A percentile compares a stretch with the other conserved stretches of the same genome.
These are phyloP conservation scores for Alternaria consortialis DNA, from an alignment of 2,329 filamentous ascomycete species.

Conservation along the genomic window DNA sequence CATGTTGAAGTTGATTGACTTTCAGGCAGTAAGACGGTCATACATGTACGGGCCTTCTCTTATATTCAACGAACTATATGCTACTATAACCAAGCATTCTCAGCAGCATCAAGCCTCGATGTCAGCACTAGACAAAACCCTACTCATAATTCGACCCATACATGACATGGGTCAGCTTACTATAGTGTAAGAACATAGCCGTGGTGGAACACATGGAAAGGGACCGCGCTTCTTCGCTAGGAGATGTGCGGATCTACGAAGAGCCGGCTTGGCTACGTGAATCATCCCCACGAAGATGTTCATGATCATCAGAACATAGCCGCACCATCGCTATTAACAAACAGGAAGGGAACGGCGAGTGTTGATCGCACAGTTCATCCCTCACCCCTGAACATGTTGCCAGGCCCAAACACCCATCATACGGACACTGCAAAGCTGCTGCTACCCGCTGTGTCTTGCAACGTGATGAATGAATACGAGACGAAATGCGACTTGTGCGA, in stretches of 20 bases:
- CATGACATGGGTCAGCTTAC: neutral
- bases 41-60: slow-evolving; percentile 1
- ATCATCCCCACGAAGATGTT: slow-evolving; percentile 1
- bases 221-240: slow-evolving; percentile 4
- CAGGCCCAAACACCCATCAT: slow-evolving; percentile 1
- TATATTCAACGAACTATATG: neutral
- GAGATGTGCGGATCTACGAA: neutral
- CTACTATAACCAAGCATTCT: neutral
- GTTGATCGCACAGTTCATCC: slow-evolving; percentile 10
- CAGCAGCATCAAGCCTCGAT: neutral
- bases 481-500: slow-evolving; percentile 20
- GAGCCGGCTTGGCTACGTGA: neutral
- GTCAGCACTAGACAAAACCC: neutral
- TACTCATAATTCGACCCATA: neutral
- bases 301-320: slow-evolving; percentile 8
- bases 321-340: slow-evolving; percentile 5
- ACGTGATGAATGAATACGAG: slow-evolving; percentile 16
- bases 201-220: neutral
- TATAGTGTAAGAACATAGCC: neutral
- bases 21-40: neutral
- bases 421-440: slow-evolving; percentile 9
- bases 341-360: slow-evolving; percentile 2
- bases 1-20: neutral
- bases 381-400: slow-evolving; percentile 7
- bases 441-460: slow-evolving; percentile 20